phyloP scores from a whole-genome alignment of 495 filamentous ascomycete species.

The Aspergillus kassunensis region DNA sequence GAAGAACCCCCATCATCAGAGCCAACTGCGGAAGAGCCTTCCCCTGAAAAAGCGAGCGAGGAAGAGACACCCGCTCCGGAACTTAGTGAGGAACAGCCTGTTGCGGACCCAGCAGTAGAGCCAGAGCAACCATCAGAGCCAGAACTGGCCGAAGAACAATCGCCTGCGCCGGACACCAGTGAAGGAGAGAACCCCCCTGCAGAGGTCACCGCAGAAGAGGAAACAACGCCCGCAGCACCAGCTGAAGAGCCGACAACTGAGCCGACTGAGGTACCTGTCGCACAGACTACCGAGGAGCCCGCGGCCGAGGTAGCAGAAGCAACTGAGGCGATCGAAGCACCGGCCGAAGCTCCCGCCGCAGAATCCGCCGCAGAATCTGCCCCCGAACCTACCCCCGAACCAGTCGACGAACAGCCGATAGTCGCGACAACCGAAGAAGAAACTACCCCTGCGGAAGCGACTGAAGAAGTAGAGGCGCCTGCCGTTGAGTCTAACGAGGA shows the following conservation, averaged over 20 bases:
- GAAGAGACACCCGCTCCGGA: background rate
- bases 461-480: background rate
- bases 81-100: constrained; percentile 1
- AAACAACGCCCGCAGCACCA: background rate
- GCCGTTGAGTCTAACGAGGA: background rate
- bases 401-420: constrained; percentile 4
- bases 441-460: constrained; percentile 11
- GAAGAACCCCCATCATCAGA: background rate
- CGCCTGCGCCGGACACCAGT: constrained; percentile 2
- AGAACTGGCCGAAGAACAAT: constrained; percentile 9
- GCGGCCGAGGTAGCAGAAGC: constrained; percentile 9
- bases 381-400: too few relatives aligned
- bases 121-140: background rate
- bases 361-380: background rate
- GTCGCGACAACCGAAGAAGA: background rate
- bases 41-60: background rate
- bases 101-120: constrained; percentile 2
- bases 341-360: constrained; percentile 2
- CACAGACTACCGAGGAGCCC: background rate
- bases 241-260: background rate
- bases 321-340: constrained; percentile 22
- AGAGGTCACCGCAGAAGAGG: background rate
- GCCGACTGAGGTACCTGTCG: background rate
- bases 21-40: constrained; percentile 3
- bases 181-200: constrained; percentile 1